phyloP scores from a whole-genome alignment of 2,329 filamentous ascomycete genomes.

The Penicillium sp. region DNA sequence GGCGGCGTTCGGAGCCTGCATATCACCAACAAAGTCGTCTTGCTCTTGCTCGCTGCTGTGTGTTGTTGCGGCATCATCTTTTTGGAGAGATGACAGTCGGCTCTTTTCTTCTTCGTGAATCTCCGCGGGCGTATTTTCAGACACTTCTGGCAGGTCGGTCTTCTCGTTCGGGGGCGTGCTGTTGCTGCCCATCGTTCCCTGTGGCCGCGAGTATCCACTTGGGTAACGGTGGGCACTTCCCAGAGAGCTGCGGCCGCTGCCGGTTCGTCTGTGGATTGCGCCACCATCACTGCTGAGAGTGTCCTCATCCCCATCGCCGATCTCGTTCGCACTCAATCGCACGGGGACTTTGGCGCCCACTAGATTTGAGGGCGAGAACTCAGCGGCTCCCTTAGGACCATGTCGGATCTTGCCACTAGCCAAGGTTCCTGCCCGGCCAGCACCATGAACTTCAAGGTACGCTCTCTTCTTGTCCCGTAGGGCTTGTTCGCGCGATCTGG shows the following conservation, averaged over 20 bases:
- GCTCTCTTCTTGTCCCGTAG: slow-evolving; percentile 84
- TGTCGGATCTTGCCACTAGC: slow-evolving; percentile 80
- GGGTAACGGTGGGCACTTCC: slow-evolving; percentile 47
- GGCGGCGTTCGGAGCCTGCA: slow-evolving; percentile 47
- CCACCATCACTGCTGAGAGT: slow-evolving; percentile 39
- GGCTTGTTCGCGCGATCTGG: slow-evolving; percentile 76
- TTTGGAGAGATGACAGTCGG: slow-evolving; percentile 24
- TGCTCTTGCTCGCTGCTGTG: slow-evolving; percentile 47
- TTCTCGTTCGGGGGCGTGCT: slow-evolving; percentile 54
- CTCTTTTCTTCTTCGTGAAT: slow-evolving; percentile 31
- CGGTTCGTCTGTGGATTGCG: slow-evolving; percentile 53
- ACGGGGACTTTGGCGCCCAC: slow-evolving; percentile 81
- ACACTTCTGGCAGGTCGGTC: slow-evolving; percentile 44
- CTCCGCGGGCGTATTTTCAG: slow-evolving; percentile 39
- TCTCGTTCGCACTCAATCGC: slow-evolving; percentile 89
- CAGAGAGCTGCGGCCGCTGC: slow-evolving; percentile 60
- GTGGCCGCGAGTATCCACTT: slow-evolving; percentile 47
- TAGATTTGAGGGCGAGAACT: slow-evolving; percentile 75
- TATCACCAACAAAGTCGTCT: slow-evolving; percentile 54
- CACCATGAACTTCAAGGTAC: slow-evolving; percentile 72
- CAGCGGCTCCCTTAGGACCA: slow-evolving; percentile 75
- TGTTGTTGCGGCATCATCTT: slow-evolving; percentile 32
- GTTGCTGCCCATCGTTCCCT: slow-evolving; percentile 50
- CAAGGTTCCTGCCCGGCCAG: slow-evolving; percentile 62
- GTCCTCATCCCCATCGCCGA: slow-evolving; percentile 80